Conservation (phyloP, 495 filamentous ascomycete species). For the Penicillium verhagenii region DNA sequence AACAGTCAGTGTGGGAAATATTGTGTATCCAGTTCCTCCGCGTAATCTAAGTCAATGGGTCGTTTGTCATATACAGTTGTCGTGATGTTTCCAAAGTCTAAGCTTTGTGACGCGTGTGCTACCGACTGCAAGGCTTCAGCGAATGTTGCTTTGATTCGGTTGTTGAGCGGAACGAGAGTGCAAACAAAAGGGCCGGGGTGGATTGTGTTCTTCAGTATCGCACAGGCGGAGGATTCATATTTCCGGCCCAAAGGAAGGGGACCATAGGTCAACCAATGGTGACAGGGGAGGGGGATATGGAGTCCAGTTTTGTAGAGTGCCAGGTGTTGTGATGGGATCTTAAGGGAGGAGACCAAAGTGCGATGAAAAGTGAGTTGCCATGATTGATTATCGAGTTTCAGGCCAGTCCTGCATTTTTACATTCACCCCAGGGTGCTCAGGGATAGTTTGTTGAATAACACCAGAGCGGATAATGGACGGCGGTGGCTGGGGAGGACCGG, state of each 20-base stretch:
- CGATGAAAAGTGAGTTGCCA: not conserved
- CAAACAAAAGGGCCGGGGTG: slow-evolving; percentile 14
- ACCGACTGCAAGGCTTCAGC: not conserved
- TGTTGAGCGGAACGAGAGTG: slow-evolving; percentile 10
- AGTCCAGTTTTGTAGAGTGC: not conserved
- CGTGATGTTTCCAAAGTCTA: not conserved
- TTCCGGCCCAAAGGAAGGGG: not conserved
- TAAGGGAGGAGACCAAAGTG: not conserved
- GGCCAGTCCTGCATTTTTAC: slow-evolving; percentile 45
- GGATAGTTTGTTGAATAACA: slow-evolving; percentile 36
- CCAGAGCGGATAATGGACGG: slow-evolving; percentile 39
- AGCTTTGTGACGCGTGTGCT: not conserved
- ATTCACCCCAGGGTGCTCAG: slow-evolving; percentile 34
- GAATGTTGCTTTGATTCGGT: not conserved
- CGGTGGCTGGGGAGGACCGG: slow-evolving; percentile 57
- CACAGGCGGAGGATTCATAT: not conserved
- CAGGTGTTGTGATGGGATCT: not conserved
- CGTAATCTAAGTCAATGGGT: not conserved
- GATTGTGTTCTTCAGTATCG: slow-evolving; percentile 10
- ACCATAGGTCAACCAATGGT: slow-evolving; percentile 1
- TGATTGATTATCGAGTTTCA: slow-evolving; percentile 31
- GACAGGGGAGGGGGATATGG: not conserved
- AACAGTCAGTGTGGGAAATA: not conserved
- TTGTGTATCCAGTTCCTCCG: not conserved
- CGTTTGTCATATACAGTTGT: slow-evolving; percentile 4